phyloP scores from a whole-genome alignment of 2,329 filamentous ascomycete species.

The Penicillium paneum region DNA sequence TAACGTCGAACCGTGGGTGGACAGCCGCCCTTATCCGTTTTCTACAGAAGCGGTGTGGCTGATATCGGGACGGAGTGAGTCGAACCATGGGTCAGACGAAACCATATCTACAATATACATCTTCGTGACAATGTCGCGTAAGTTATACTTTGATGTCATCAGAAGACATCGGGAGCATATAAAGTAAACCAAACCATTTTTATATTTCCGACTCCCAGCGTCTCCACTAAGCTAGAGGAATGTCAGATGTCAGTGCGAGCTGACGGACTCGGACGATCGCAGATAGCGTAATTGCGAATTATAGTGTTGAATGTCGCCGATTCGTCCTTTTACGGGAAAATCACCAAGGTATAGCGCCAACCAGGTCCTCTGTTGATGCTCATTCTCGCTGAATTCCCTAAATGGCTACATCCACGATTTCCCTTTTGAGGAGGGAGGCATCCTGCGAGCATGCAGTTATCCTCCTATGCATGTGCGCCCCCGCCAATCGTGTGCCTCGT shows the following conservation, averaged over 20 bases:
- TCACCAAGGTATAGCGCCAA: conserved; percentile 11
- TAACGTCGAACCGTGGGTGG: conserved; percentile 20
- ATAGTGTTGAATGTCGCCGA: neutral
- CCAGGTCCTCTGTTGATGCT: conserved; percentile 8
- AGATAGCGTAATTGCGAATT: conserved; percentile 17
- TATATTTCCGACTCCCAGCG: neutral
- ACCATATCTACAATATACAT: neutral
- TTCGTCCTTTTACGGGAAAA: conserved; percentile 13
- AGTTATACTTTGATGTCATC: conserved; percentile 1
- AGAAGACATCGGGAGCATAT: neutral
- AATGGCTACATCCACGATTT: conserved; percentile 11
- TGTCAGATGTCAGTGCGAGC: conserved; percentile 32
- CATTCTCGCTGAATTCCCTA: conserved; percentile 1
- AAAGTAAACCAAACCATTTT: neutral
- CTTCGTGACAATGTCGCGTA: neutral
- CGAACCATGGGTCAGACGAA: conserved; percentile 11
- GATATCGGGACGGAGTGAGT: conserved; percentile 3
- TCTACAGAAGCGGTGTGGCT: conserved; percentile 27
- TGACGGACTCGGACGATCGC: conserved; percentile 12
- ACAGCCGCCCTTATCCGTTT: neutral
- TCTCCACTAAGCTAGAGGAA: conserved; percentile 12
- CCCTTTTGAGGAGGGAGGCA: conserved; percentile 1
- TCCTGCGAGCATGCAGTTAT: conserved; percentile 10
- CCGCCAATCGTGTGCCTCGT: conserved; percentile 12
- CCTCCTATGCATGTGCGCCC: conserved; percentile 9